Base-by-base conservation (phyloP, 805 yeast genomes). In the Candida palmyrensis region DNA sequence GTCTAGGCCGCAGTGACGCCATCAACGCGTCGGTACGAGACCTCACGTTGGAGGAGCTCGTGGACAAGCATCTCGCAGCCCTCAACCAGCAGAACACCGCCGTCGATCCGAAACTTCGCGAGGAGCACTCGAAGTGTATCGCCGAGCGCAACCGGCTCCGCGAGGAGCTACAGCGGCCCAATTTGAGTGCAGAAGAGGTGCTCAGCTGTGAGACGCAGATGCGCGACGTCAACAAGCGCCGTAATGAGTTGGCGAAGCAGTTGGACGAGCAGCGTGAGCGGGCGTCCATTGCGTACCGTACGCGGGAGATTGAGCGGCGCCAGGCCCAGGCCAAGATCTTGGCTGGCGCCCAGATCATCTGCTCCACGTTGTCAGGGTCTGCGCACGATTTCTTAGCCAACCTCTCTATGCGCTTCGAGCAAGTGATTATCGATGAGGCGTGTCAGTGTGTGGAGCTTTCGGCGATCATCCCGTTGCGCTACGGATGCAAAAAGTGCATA, bases 371-470 rank as follows among this genome's bases (percentile, higher is more conserved):
- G 21, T 89, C 97, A 0, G 97, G 97, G 18, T 77, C 96, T 3
- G 96, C 97, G 0, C 96, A 88, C 61, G 92, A 85, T 41, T 76
- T 87, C 39, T 68, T 90, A 25, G 78, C 87, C 0, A 71, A 78
- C 27, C 61, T 90, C 51, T 78, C 87, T 7, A 71, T 87, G 48
- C 73, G 75, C 27, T 90, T 92, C 53, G 95, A 84, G 30, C 86
- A 95, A 3, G 97, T 92, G 2, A 80, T 90, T 32, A 81, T 90
- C 40, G 98, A 90, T 63, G 98, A 90, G 57, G 98, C 98, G 2
- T 94, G 97, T 45, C 98, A 90, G 57, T 83, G 95, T 75, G 89
- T 92, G 25, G 98, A 90, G 52, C 53, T 90, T 22, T 86, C 96
- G 6, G 84, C 95, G 0, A 73, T 92, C 17, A 90, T 90, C 47